Evolutionary conservation across 225 moss, liverwort and hornwort species (phyloP).

Genomic region (Bryoerythrophyllum caledonicum): DNA sequence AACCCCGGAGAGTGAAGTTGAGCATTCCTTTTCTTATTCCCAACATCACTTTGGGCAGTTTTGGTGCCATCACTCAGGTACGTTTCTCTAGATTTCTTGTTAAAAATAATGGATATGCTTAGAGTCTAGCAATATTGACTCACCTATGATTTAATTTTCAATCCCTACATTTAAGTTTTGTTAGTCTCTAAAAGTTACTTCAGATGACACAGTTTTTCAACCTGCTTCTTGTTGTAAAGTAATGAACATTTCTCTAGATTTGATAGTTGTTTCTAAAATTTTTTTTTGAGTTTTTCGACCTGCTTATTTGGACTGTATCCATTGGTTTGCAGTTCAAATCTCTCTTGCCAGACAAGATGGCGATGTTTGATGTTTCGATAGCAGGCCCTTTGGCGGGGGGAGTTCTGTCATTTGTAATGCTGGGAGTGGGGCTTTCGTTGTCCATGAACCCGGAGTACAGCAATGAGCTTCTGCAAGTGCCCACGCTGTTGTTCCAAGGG

Average conservation of each 20-base stretch:
- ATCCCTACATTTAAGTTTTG: neutral
- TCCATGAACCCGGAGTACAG: slow-evolving; percentile 69
- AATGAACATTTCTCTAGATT: too few relatives aligned
- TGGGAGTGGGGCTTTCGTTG: slow-evolving; percentile 71
- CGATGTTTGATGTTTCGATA: slow-evolving; percentile 83
- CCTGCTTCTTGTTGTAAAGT: too few relatives aligned
- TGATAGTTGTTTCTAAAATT: too few relatives aligned
- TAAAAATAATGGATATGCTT: neutral
- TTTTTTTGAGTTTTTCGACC: too few relatives aligned
- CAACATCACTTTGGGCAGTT: slow-evolving; percentile 88
- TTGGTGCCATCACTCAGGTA: slow-evolving; percentile 83
- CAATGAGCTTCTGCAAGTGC: slow-evolving; percentile 80
- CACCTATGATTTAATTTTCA: slow-evolving; percentile 3
- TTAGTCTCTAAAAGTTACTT: too few relatives aligned
- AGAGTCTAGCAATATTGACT: slow-evolving; percentile 19
- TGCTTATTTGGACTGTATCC: neutral
- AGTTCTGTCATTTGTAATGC: slow-evolving; percentile 75
- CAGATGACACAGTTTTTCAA: too few relatives aligned
- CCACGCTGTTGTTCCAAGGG: slow-evolving; percentile 82
- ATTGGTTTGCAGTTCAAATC: slow-evolving; percentile 69
- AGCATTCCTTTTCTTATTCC: slow-evolving; percentile 85
- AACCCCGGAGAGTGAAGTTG: slow-evolving; percentile 74
- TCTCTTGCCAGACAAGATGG: slow-evolving; percentile 70
- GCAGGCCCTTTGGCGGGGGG: slow-evolving; percentile 91
- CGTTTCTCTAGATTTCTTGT: slow-evolving; percentile 10